Evolutionary conservation across 2,329 filamentous ascomycete species (phyloP).

Genomic region (Colletotrichum sp.): DNA sequence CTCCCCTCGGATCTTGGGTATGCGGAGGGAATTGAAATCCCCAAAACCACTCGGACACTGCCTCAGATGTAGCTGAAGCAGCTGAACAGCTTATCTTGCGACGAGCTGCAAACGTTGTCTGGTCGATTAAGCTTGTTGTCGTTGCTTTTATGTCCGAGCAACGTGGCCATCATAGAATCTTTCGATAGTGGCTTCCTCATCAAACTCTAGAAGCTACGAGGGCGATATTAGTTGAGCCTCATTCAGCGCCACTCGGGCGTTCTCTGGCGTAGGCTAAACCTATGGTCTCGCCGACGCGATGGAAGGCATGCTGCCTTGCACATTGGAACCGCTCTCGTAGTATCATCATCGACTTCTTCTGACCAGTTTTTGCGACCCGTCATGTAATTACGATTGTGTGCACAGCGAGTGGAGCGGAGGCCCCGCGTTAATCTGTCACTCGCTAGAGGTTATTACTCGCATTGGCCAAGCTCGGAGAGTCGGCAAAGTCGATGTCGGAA

Average conservation of each 20-base stretch:
- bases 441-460: constrained; percentile 18
- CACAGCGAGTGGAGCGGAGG: constrained; percentile 1
- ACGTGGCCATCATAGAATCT: neutral
- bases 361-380: neutral
- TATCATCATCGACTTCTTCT: neutral
- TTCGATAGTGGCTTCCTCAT: neutral
- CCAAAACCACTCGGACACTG: neutral
- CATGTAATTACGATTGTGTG: constrained; percentile 9
- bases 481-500: neutral
- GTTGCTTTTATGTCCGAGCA: neutral
- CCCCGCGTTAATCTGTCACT: constrained; percentile 10
- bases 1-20: neutral
- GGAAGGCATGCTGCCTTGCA: neutral
- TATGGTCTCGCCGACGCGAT: neutral
- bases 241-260: neutral
- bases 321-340: neutral
- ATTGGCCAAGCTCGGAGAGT: neutral
- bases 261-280: neutral
- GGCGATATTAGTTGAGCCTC: neutral
- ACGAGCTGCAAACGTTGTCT: neutral
- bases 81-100: neutral
- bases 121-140: neutral
- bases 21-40: neutral
- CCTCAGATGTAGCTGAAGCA: neutral
- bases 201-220: neutral